These are phyloP conservation scores for Tylopilus plumbeoviolaceoides DNA, from an alignment of 768 basidiomycete genomes.

Conservation along the genomic window DNA sequence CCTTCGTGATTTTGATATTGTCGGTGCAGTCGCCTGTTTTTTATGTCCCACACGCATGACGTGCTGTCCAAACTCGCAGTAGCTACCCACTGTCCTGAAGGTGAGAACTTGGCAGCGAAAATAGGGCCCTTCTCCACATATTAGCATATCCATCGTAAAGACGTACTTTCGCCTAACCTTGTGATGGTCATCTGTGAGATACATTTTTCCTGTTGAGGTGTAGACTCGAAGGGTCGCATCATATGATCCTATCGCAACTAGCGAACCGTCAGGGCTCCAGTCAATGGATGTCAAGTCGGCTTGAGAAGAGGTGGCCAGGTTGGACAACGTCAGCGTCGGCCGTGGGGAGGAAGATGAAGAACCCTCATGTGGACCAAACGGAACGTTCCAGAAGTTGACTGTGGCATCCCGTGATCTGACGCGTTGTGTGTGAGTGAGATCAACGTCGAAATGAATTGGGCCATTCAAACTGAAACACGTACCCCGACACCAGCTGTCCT, in stretches of 20 bases:
- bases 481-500: slow-evolving; percentile 73
- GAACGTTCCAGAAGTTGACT: slow-evolving; percentile 70
- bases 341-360: slow-evolving; percentile 19
- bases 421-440: slow-evolving; percentile 4
- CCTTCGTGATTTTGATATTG: slow-evolving; percentile 68
- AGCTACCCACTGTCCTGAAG: slow-evolving; percentile 64
- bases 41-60: slow-evolving; percentile 75
- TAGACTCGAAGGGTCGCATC: slow-evolving; percentile 70
- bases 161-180: slow-evolving; percentile 41
- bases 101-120: slow-evolving; percentile 76
- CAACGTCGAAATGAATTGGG: background rate
- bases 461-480: slow-evolving; percentile 18
- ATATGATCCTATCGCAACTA: slow-evolving; percentile 76
- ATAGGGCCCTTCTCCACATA: slow-evolving; percentile 61
- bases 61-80: slow-evolving; percentile 78
- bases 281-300: slow-evolving; percentile 71
- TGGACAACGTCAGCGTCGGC: slow-evolving; percentile 43
- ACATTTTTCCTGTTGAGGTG: slow-evolving; percentile 54
- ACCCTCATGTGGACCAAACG: slow-evolving; percentile 32
- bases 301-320: slow-evolving; percentile 44
- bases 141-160: slow-evolving; percentile 13
- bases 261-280: slow-evolving; percentile 71
- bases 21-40: slow-evolving; percentile 52
- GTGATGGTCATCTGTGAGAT: slow-evolving; percentile 62
- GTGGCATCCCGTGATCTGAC: slow-evolving; percentile 71